Evolutionary conservation across 1,139 yeast species (phyloP).

Genomic region (Tardiomyces depauwii): DNA sequence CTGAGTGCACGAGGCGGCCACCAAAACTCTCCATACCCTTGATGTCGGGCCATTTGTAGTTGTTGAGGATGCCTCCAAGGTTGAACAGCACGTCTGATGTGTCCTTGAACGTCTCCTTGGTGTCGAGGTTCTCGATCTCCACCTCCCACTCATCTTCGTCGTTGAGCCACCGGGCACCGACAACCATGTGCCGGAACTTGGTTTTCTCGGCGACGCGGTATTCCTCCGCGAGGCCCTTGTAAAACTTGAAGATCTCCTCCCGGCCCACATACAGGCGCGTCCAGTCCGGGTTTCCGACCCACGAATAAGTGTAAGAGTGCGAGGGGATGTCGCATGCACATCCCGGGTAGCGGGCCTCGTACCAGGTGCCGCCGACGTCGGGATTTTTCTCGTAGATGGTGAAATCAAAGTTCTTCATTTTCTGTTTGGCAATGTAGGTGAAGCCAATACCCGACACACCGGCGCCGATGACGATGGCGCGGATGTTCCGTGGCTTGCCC

Average conservation of each 20-base stretch:
- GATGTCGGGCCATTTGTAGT: slow-evolving; percentile 14
- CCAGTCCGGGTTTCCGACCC: slow-evolving; percentile 21
- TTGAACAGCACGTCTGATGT: slow-evolving; percentile 11
- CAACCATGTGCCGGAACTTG: slow-evolving; percentile 1
- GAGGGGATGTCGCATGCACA: slow-evolving; percentile 20
- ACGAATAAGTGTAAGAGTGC: slow-evolving; percentile 18
- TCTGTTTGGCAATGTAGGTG: slow-evolving; percentile 9
- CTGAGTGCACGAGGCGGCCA: slow-evolving; percentile 3
- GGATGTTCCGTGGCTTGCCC: background rate
- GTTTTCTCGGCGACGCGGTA: slow-evolving; percentile 10
- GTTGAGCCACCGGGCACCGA: slow-evolving; percentile 13
- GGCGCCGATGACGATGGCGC: slow-evolving; percentile 26
- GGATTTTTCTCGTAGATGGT: slow-evolving; percentile 15
- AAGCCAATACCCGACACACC: slow-evolving; percentile 28
- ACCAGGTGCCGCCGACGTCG: slow-evolving; percentile 21
- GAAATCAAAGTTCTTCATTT: slow-evolving; percentile 9
- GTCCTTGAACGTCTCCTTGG: slow-evolving; percentile 8
- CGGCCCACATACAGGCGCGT: slow-evolving; percentile 14
- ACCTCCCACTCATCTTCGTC: slow-evolving; percentile 14
- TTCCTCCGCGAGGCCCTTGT: slow-evolving; percentile 13
- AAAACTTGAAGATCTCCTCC: slow-evolving; percentile 15
- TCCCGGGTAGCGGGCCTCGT: slow-evolving; percentile 17
- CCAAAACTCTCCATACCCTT: slow-evolving; percentile 1
- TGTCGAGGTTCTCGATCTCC: slow-evolving; percentile 6
- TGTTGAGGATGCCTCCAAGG: slow-evolving; percentile 16